Evolutionary conservation across 2,329 filamentous ascomycete genomes (phyloP), one percentile per base, ranked within the genome.

Genomic region (Penicillium sp.): DNA sequence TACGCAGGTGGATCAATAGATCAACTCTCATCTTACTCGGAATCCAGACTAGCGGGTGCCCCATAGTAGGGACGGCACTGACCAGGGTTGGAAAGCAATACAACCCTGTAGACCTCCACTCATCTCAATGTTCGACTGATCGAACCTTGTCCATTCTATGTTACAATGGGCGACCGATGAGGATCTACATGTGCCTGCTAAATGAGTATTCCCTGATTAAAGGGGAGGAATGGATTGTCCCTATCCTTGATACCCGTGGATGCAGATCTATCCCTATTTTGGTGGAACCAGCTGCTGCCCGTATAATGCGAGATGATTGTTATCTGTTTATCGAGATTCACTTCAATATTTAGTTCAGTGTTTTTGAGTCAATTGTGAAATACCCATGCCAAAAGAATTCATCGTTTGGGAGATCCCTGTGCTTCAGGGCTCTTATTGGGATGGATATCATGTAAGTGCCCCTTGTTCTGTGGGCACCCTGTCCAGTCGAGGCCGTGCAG

Each of bases 101-200:
- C 14, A 31, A 19, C 48, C 51, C 58, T 57, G 52, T 50, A 49
- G 50, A 56, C 56, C 58, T 55, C 47, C 33, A 25, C 56, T 55
- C n/a, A 6, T 19, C 43, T 43, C 19, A 7, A 50, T 27, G 16
- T 25, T 14, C 7, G 25, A n/a, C 27, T 26, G n/a, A 13, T 55
- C 26, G 7, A 54, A 14, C 50, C 26, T 21, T 27, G 31, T 31
- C 48, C 46, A 39, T 47, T 56, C 50, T 37, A 6, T 25, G 53
- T 61, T 54, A 59, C 55, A 44, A 56, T 37, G 44, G 59, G 59
- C 56, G 55, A 59, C 59, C 45, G 47, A 46, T 33, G n/a, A 16
- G 13, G 55, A 61, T 61, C 56, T 50, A 33, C 59, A 59, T 31
- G 4, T 7, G 21, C 14, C 47, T 54, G 50, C 26, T 44, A 31